Percentiles rank a stretch among this genome's conserved stretches.
Conservation (phyloP, 2,329 filamentous ascomycete species). For the Monilinia laxa region DNA sequence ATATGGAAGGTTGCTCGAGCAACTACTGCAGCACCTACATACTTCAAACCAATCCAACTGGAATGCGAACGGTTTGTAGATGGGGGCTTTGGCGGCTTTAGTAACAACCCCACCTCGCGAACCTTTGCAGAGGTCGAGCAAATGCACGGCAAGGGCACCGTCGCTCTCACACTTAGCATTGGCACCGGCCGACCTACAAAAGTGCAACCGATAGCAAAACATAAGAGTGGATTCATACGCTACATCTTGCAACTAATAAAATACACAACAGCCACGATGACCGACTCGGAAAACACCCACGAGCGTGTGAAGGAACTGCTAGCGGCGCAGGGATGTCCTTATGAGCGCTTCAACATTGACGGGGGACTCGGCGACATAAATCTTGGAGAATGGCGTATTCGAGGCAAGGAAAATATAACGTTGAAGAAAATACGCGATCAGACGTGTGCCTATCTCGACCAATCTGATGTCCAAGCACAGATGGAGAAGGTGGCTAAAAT, state of each 20-base stretch:
- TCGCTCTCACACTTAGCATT: conserved; percentile 2
- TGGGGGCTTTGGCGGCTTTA: conserved; percentile 32
- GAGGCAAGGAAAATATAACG: neutral
- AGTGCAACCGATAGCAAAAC: neutral
- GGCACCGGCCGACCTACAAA: conserved; percentile 2
- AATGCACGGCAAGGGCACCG: neutral
- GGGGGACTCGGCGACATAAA: neutral
- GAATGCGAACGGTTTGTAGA: conserved; percentile 43
- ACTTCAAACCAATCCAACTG: conserved; percentile 45
- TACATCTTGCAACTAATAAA: neutral
- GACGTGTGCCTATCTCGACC: neutral
- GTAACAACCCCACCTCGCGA: conserved; percentile 9
- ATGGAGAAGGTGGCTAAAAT: neutral
- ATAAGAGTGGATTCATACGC: neutral
- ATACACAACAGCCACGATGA: neutral
- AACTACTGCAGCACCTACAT: conserved; percentile 45
- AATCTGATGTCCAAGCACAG: neutral
- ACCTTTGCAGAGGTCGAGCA: conserved; percentile 8
- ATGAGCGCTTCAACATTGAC: conserved; percentile 4
- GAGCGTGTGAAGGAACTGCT: neutral
- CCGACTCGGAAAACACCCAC: neutral
- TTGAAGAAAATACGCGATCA: neutral
- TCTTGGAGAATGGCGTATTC: conserved; percentile 5
- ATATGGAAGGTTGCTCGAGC: conserved; percentile 29
- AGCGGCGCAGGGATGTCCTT: neutral